These are phyloP conservation scores for Cryptococcus neoformans DNA, from an alignment of 1,284 basidiomycete genomes.

Conservation along the genomic window DNA sequence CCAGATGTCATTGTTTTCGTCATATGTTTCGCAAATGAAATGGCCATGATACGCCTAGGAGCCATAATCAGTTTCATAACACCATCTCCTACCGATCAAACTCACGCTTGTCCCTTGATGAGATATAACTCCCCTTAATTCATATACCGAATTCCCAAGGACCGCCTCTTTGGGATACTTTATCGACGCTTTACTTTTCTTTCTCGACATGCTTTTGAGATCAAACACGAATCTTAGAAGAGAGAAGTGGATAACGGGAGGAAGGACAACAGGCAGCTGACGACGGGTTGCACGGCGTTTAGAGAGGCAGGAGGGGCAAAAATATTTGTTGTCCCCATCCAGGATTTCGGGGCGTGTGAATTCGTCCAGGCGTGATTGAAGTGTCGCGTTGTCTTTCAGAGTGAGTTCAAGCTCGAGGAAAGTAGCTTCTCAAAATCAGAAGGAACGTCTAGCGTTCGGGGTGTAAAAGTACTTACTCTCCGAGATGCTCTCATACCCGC, in stretches of 20 bases:
- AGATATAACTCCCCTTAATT: constrained; percentile 73
- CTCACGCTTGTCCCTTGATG: constrained; percentile 65
- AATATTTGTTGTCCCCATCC: constrained; percentile 80
- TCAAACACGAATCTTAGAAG: constrained; percentile 86
- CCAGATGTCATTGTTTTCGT: constrained; percentile 67
- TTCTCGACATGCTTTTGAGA: constrained; percentile 66
- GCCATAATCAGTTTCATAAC: background rate
- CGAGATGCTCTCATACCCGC: constrained; percentile 61
- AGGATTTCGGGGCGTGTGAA: constrained; percentile 66
- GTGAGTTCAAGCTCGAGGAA: constrained; percentile 85
- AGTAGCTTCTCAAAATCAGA: constrained; percentile 7
- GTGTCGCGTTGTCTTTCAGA: constrained; percentile 61
- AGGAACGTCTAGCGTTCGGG: background rate
- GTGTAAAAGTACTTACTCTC: constrained; percentile 44
- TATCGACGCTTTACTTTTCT: constrained; percentile 75
- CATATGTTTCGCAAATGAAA: constrained; percentile 84
- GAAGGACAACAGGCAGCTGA: constrained; percentile 64
- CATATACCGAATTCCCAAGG: constrained; percentile 56
- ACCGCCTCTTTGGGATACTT: constrained; percentile 73
- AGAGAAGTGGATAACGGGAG: constrained; percentile 80
- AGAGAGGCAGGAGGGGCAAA: constrained; percentile 65
- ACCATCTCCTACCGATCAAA: background rate
- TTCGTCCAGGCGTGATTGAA: constrained; percentile 66
- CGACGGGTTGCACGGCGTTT: constrained; percentile 72
- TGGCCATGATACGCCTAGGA: constrained; percentile 84